Evolutionary conservation across 2,329 filamentous ascomycete species (phyloP), one percentile per base, ranked within the genome.

Genomic region (Epichloe hybrida): DNA sequence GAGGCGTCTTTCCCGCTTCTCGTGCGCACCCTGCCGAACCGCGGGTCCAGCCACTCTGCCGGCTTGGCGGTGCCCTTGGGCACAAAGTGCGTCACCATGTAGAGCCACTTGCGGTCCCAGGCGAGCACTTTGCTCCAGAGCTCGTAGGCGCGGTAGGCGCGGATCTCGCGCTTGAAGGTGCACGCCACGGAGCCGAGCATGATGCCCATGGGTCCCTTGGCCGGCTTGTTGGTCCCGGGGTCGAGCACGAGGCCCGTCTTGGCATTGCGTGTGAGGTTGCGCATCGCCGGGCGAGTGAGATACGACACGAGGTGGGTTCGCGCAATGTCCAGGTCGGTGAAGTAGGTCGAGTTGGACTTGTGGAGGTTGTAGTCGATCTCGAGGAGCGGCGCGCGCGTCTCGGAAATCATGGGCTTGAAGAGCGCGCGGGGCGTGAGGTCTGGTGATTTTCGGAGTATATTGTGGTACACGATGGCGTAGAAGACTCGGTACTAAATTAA

Each of bases 291-390:
- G 20, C 75, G 76, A 49, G 84, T 71, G 2, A 90, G 69, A 57
- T 82, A 79, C 46, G 81, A 84, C 50, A 94, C 80, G 8, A 93
- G 79, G 56, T 94, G 86, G 0, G 86, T 86, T 51, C 93, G 85
- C 39, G 84, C 81, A 53, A 91, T 78, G 67, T 95, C 89, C 56
- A 94, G 80, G 66, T 95, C 88, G 57, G 81, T 73, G 64, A 94
- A 95, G 72, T 94, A 95, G 34, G 89, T 95, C 58, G 79, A 81
- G 70, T 89, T 88, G 54, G 82, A 83, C 65, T 90, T 89, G 74
- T 91, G 86, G 42, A 88, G 62, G 69, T 93, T 91, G 71, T 89
- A 88, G 69, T 95, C 90, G 60, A 83, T 88, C 68, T 95, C 88
- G 58, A 86, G 75, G 50, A 86, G 69, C 1, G 86, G 79, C 13